Base-by-base conservation (phyloP, 306 rosid species). In the Acacia acuminata region DNA sequence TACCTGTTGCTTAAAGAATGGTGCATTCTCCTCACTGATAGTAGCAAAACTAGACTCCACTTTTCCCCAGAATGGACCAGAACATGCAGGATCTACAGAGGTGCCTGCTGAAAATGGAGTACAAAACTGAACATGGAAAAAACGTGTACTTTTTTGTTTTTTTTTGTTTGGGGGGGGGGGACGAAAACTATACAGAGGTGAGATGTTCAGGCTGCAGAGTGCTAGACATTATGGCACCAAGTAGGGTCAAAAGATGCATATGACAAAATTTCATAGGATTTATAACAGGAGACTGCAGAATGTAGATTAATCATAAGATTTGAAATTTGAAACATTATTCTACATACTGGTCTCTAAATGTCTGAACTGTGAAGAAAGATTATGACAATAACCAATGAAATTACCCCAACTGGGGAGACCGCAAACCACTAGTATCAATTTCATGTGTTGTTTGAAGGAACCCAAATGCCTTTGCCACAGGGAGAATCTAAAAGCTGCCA, bases 361-460 rank as follows among this genome's bases (percentile, higher is more conserved):
- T 27, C 63, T n/a, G 25, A 55, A 55, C 27, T 20, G 27, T 7
- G 63, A 27, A 55, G 9, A 55, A 55, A n/a, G 12, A 55, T 19
- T 15, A 48, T 20, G 56, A 34, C 75, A 67, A 36, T 30, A 67
- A 61, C 75, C 24, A 56, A 9, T 5, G n/a, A 67, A 83, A 69
- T 73, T 24, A 74, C 78, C 40, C 78, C 81, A 27, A 51, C 42
- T 47, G 73, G 42, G 70, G 15, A 71, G 76, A 72, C 25, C 51
- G 34, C 47, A 72, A 55, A 58, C 48, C 24, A 58, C 81, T 83
- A 80, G 66, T 71, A 82, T 47, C 85, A 83, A 58, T 58, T 36
- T 30, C 9, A 50, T 73, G 16, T 50, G n/a, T 25, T 17, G 30
- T 53, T 53, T 53, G 61, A 19, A 5, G 25, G 25, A n/a, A 55